A percentile compares a stretch with the other conserved stretches of the same genome.
phyloP scores from a whole-genome alignment of 176 grass and related monocot genomes.

The Paspalum notatum region DNA sequence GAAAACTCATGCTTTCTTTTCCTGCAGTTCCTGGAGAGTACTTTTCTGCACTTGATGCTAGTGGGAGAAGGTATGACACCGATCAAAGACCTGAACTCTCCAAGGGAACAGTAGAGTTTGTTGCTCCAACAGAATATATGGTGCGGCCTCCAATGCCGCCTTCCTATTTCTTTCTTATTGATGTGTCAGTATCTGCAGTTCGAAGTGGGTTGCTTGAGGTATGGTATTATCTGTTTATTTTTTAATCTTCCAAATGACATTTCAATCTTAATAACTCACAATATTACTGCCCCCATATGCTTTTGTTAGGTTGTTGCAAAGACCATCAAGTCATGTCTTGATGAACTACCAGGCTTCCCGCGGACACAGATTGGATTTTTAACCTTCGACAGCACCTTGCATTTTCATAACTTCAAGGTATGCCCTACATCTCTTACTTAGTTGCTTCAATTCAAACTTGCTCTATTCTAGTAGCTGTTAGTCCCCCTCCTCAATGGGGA shows the following conservation, averaged over 20 bases:
- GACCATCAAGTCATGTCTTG: conserved; percentile 92
- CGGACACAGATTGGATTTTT: conserved; percentile 94
- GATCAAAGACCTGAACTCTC: conserved; percentile 92
- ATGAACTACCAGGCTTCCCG: conserved; percentile 80
- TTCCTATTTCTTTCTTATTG: conserved; percentile 93
- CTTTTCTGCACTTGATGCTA: conserved; percentile 80
- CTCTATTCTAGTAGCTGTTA: too few relatives aligned
- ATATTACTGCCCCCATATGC: background rate
- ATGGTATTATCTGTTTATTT: conserved; percentile 34
- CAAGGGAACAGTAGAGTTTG: conserved; percentile 96
- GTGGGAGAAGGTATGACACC: conserved; percentile 80
- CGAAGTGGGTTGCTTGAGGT: conserved; percentile 84
- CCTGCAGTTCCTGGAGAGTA: conserved; percentile 86
- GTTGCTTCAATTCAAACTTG: background rate
- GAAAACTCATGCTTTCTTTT: conserved; percentile 36
- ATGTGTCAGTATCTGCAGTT: conserved; percentile 85
- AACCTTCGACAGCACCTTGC: conserved; percentile 90
- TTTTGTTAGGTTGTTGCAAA: conserved; percentile 74
- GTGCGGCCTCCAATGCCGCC: conserved; percentile 98
- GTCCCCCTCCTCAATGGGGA: too few relatives aligned
- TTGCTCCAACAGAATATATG: conserved; percentile 99
- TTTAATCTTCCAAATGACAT: background rate
- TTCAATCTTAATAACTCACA: background rate
- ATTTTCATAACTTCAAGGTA: conserved; percentile 99
- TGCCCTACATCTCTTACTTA: conserved; percentile 29